phyloP scores from a whole-genome alignment of 176 grass and related monocot species.

The Metroxylon sagu region DNA sequence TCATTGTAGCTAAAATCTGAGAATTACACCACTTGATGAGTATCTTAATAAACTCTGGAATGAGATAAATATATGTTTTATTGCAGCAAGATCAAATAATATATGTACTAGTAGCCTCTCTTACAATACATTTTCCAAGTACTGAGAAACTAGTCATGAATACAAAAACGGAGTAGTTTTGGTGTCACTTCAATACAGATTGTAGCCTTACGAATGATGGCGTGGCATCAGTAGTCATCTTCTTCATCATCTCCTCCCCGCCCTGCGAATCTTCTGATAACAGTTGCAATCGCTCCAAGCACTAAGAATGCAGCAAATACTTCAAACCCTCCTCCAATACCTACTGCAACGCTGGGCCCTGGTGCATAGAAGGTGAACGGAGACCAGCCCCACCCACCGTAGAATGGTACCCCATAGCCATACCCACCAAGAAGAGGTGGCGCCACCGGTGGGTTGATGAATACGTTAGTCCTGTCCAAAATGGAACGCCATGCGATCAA shows the following conservation, averaged over 20 bases:
- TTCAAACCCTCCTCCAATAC: slow-evolving; percentile 74
- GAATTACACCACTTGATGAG: too few species aligned
- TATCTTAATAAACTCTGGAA: too few species aligned
- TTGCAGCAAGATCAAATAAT: too few species aligned
- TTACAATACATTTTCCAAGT: too few species aligned
- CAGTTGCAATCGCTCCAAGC: slow-evolving; percentile 36
- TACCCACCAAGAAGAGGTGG: slow-evolving; percentile 76
- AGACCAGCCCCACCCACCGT: slow-evolving; percentile 60
- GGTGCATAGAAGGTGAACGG: slow-evolving; percentile 84
- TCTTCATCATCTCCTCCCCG: slow-evolving; percentile 49
- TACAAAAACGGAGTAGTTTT: too few species aligned
- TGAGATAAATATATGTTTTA: too few species aligned
- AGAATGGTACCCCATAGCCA: slow-evolving; percentile 65
- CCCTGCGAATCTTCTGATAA: slow-evolving; percentile 48
- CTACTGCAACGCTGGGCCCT: slow-evolving; percentile 64
- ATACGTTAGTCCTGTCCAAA: slow-evolving; percentile 74
- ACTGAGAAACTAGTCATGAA: too few species aligned
- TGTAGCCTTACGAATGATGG: too few species aligned
- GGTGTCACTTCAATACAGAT: too few species aligned
- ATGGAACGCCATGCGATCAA: background rate
- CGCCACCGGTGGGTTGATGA: slow-evolving; percentile 71
- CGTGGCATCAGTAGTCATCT: slow-evolving; percentile 45
- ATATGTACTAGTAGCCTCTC: too few species aligned
- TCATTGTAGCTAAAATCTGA: too few species aligned
- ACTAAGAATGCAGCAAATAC: slow-evolving; percentile 51